Evolutionary conservation across 495 filamentous ascomycete species (phyloP).

Genomic region (Parachaetomium inaequale): DNA sequence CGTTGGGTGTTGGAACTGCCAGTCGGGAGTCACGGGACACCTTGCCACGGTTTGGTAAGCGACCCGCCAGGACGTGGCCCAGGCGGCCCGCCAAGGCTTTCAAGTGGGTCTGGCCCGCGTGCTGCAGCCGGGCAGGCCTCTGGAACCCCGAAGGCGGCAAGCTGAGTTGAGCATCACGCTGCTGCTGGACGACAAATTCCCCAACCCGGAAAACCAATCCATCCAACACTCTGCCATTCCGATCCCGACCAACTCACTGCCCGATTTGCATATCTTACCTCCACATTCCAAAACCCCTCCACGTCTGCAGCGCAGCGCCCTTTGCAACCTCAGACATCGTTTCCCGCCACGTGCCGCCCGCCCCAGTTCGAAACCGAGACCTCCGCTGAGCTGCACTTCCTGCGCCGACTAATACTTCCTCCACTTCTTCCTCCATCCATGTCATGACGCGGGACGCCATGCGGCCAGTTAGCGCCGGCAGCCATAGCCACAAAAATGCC

Average conservation of each 20-base stretch:
- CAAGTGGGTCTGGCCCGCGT: background rate
- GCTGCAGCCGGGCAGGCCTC: background rate
- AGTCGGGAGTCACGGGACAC: constrained; percentile 6
- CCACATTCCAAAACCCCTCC: background rate
- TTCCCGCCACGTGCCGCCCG: background rate
- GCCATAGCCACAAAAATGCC: constrained; percentile 6
- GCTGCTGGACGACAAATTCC: background rate
- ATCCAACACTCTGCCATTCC: background rate
- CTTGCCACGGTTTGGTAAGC: background rate
- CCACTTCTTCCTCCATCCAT: constrained; percentile 29
- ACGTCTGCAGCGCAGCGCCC: background rate
- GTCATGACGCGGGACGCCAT: constrained; percentile 53
- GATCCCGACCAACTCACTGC: background rate
- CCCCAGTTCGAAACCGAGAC: background rate
- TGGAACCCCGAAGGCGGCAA: constrained; percentile 10
- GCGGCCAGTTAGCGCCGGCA: constrained; percentile 33
- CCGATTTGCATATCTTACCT: background rate
- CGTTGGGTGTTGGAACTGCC: background rate
- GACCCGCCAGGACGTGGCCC: background rate
- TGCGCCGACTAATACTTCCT: background rate
- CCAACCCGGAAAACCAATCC: background rate
- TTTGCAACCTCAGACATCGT: background rate
- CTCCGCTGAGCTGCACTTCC: background rate
- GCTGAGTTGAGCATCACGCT: constrained; percentile 7
- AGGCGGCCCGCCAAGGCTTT: background rate